phyloP scores from a whole-genome alignment of 805 yeast genomes.

The Schizosaccharomyces lindneri region DNA sequence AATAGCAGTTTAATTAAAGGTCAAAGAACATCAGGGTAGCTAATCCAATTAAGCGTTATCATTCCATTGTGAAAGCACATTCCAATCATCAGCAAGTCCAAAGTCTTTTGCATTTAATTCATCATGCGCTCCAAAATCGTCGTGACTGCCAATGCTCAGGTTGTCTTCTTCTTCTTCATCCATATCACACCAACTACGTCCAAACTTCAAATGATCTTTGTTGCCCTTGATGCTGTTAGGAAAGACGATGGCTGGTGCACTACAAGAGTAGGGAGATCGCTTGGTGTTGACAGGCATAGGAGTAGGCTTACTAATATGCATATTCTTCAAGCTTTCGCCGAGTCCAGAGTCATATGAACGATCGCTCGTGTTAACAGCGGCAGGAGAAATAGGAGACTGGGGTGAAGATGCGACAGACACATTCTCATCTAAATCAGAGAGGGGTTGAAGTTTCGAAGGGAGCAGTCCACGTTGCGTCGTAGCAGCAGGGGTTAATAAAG shows the following conservation, averaged over 20 bases:
- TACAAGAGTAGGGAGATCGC: not conserved
- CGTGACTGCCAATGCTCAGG: not conserved
- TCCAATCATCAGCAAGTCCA: not conserved
- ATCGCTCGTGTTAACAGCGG: not conserved
- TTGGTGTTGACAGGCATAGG: not conserved
- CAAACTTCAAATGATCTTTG: constrained; percentile 11
- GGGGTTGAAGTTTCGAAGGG: not conserved
- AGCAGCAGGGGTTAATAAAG: constrained; percentile 6
- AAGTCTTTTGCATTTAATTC: not conserved
- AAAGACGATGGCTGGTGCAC: constrained; percentile 3
- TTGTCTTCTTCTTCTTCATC: constrained; percentile 11
- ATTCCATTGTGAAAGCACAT: not conserved
- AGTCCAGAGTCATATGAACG: not conserved
- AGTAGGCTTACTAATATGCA: not conserved
- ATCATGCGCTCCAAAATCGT: not conserved
- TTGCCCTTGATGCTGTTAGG: constrained; percentile 6
- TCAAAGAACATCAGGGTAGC: not conserved
- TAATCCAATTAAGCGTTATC: not conserved
- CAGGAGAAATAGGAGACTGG: not conserved
- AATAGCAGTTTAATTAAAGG: not conserved
- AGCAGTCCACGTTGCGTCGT: not conserved
- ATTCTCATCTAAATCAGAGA: not conserved
- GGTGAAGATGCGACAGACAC: not conserved
- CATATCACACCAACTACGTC: constrained; percentile 12
- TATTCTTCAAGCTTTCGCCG: not conserved